phyloP scores from a whole-genome alignment of 768 basidiomycete species.

The Royoungia palumana region DNA sequence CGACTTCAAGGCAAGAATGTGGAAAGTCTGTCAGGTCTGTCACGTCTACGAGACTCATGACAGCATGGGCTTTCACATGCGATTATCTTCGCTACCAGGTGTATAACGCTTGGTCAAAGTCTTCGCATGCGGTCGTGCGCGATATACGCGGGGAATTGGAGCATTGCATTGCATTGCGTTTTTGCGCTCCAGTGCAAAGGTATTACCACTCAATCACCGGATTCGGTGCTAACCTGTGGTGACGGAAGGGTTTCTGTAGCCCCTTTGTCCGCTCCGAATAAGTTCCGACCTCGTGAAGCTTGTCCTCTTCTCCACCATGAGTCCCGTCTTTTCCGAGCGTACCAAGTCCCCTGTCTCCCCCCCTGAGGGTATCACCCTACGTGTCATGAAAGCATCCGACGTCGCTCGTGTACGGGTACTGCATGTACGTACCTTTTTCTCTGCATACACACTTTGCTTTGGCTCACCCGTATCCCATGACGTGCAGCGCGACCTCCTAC shows the following conservation, averaged over 20 bases:
- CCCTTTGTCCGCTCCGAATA: slow-evolving; percentile 11
- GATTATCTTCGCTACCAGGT: no score
- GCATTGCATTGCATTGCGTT: no score
- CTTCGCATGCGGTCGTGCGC: no score
- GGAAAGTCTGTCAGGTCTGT: neutral
- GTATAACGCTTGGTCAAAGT: no score
- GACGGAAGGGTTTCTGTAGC: neutral
- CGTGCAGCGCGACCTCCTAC: slow-evolving; percentile 23
- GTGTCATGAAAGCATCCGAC: slow-evolving; percentile 29
- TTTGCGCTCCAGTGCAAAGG: no score
- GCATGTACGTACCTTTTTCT: slow-evolving; percentile 18
- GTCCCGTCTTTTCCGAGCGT: neutral
- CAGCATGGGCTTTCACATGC: no score
- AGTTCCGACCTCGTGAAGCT: slow-evolving; percentile 8
- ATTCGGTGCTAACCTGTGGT: neutral
- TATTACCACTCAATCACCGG: neutral
- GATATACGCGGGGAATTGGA: no score
- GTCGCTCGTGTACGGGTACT: slow-evolving; percentile 25
- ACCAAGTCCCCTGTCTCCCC: neutral
- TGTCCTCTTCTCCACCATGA: slow-evolving; percentile 7
- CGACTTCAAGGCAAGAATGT: neutral
- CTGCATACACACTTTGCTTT: neutral
- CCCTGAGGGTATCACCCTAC: slow-evolving; percentile 15
- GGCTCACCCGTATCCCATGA: slow-evolving; percentile 1
- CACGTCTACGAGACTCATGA: no score